Evolutionary conservation across 441 rosid genomes (phyloP), one percentile per base, ranked within the genome.

Genomic region (Populus hybrid): DNA sequence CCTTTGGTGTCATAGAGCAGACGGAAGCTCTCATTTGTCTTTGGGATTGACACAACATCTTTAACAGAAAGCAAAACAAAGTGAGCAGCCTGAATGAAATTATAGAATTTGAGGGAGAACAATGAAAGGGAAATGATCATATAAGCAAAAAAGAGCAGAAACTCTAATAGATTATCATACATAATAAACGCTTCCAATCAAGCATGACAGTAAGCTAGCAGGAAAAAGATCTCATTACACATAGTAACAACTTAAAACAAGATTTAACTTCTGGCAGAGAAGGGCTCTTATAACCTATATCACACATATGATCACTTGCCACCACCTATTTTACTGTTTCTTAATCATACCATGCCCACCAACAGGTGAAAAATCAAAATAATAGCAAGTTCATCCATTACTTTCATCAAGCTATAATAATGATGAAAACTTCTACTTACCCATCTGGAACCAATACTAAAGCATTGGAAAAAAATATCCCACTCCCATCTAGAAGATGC

Each of bases 1-100:
- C 95, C 95, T 85, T 91, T 91, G 26, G 96, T 90, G 84, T 92
- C 96, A 77, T 88, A 92, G 64, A 92, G 81, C 66, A 92, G 92
- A 74, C 95, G 92, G 82, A 88, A 88, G 85, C 83, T 87, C 72
- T 91, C 92, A 66, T 87, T 88, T 10, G 92, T 91, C 84, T 91
- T 91, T 53, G 95, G 92, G 79, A 91, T 89, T 24, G 92, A 89
- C 82, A 91, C 88, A 67, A 89, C 95, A 87, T 91, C 93, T 92
- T 78, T 61, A 46, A 4, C 7, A 46, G 57, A 46, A 38, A 38
- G 57, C 18, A 14, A 46, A 46, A 46, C 18, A 14, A 46, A 1
- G 57, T 46, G 6, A 14, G 57, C 57, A 46, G 11, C 57, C 57
- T 12, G 18, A 12, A 46, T 46, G 57, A 46, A 46, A 46, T 46